phyloP scores from a whole-genome alignment of 805 yeast genomes.

The Candida suzukii region DNA sequence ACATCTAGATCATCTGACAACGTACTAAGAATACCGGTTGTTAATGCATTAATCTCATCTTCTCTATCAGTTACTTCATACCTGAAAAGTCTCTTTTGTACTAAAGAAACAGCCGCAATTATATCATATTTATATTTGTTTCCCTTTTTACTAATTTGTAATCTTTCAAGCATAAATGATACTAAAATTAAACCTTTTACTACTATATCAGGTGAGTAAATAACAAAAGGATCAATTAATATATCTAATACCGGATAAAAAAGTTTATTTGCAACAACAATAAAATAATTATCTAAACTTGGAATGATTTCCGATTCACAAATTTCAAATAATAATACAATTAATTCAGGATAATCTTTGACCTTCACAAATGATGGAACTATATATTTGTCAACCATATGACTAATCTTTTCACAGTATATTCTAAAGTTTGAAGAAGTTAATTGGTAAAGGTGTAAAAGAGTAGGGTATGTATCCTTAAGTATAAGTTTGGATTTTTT shows the following conservation, averaged over 20 bases:
- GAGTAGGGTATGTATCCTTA: conserved; percentile 16
- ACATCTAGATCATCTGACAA: background rate
- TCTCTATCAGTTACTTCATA: conserved; percentile 1
- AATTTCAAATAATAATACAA: conserved; percentile 8
- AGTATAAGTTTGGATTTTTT: conserved; percentile 13
- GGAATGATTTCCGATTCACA: conserved; percentile 7
- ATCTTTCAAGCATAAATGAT: background rate
- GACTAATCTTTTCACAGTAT: conserved; percentile 9
- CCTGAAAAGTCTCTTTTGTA: conserved; percentile 7
- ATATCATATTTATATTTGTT: conserved; percentile 15
- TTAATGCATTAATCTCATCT: background rate
- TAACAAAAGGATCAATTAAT: conserved; percentile 19
- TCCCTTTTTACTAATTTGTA: background rate
- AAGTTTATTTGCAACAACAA: conserved; percentile 14
- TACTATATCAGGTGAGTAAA: conserved; percentile 9
- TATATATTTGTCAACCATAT: conserved; percentile 17
- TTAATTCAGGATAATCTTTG: conserved; percentile 17
- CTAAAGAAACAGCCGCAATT: conserved; percentile 13
- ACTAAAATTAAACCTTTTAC: conserved; percentile 4
- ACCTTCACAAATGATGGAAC: conserved; percentile 20
- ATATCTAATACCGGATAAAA: conserved; percentile 16
- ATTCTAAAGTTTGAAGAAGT: conserved; percentile 4
- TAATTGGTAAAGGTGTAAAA: conserved; percentile 8
- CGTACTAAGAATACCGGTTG: background rate
- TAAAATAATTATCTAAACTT: conserved; percentile 9